Evolutionary conservation across 495 filamentous ascomycete genomes (phyloP), one percentile per base, ranked within the genome.

Genomic region (Hypoxylon subgilvum): DNA sequence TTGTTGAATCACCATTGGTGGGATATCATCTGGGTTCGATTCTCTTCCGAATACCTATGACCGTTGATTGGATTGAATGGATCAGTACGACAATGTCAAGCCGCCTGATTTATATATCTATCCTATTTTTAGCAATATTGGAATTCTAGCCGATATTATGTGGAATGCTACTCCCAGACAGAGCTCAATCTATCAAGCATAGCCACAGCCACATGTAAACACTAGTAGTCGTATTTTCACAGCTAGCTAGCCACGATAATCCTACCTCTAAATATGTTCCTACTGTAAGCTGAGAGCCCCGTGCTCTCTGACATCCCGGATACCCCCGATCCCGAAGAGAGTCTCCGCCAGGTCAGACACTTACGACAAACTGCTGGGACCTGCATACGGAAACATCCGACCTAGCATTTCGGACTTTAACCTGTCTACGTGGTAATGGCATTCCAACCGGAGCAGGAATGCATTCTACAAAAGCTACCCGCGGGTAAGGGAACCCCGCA

Each of bases 401-500:
- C n/a, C 19, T n/a, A 43, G 42, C 38, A 42, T 18, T 42, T 63
- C 59, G 59, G 59, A 36, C 35, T 46, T 52, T 35, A 38, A 38
- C 32, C 50, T 53, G 35, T 49, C 57, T 55, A 30, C 49, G 51
- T 51, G 40, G 23, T 46, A 46, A 7, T 8, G 3, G 10, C 25
- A 56, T 62, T 62, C 40, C 34, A 56, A 14, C 40, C 52, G 27
- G 2, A 42, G 42, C 35, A 22, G 42, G 59, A 47, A 57, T 52
- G 42, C 8, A 14, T 12, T 21, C 16, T 21, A 9, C 22, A 45
- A 28, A 47, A 28, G 44, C 46, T 57, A n/a, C 52, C 59, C 52
- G 46, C 42, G 46, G 59, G 52, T 52, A 48, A 28, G 34, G 52
- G n/a, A 27, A 63, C 52, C 52, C 59, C 59, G 52, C 59, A 55